Conservation (phyloP, 139 green algal genomes). For the Chlorella vulgaris region DNA sequence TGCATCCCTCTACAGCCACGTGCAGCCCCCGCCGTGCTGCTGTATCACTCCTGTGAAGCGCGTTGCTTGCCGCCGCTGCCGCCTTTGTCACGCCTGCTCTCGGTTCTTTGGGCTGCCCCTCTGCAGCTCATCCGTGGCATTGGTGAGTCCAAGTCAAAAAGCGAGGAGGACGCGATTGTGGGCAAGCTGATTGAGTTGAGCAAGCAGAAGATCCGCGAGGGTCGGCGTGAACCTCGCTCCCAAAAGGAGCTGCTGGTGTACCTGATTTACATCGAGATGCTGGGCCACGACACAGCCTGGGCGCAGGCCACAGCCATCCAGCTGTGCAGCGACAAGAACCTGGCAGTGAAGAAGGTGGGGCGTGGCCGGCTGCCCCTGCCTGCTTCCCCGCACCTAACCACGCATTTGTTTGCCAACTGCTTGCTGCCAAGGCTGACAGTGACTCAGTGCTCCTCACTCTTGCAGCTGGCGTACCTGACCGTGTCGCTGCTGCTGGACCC, state of each 20-base stretch:
- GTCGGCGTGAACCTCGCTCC: conserved; percentile 54
- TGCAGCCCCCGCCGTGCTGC: too few species aligned
- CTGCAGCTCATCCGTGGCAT: conserved; percentile 55
- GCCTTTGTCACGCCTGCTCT: not conserved
- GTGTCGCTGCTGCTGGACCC: conserved; percentile 91
- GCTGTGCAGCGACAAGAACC: conserved; percentile 65
- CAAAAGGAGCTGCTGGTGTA: conserved; percentile 89
- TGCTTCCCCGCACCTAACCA: too few species aligned
- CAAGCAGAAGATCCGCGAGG: conserved; percentile 77
- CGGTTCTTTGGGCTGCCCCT: not conserved
- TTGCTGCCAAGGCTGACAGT: not conserved
- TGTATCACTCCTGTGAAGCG: too few species aligned
- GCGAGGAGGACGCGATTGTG: conserved; percentile 87
- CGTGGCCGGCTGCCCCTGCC: not conserved
- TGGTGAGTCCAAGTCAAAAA: conserved; percentile 79
- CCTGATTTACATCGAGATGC: conserved; percentile 98
- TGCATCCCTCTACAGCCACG: too few species aligned
- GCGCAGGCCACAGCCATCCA: conserved; percentile 89
- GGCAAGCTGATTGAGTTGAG: conserved; percentile 76
- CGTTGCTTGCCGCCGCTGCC: too few species aligned
- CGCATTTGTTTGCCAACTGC: not conserved
- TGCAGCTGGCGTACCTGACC: conserved; percentile 91
- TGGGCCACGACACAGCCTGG: conserved; percentile 95
- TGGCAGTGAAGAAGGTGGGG: conserved; percentile 76
- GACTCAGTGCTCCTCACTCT: not conserved